These are phyloP conservation scores for Ophiocordyceps camponoti-saundersi DNA, from an alignment of 2,329 filamentous ascomycete genomes.

Conservation along the genomic window DNA sequence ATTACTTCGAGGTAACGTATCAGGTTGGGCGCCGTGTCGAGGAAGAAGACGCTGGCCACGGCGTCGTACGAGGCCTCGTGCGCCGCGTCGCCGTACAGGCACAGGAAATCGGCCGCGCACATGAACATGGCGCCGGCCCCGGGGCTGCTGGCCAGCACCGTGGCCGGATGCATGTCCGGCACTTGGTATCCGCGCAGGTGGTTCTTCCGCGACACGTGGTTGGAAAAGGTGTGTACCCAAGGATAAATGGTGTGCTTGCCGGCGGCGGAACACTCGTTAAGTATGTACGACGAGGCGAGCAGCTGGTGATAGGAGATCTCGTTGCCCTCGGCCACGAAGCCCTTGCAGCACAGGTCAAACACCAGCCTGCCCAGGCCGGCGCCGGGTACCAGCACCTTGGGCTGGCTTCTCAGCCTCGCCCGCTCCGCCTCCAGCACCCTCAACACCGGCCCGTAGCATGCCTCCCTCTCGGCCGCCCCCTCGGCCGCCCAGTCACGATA, in stretches of 20 bases:
- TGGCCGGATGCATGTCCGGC: constrained; percentile 63
- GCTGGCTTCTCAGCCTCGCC: constrained; percentile 14
- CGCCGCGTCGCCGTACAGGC: constrained; percentile 54
- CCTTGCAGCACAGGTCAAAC: constrained; percentile 62
- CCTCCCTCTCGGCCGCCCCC: constrained; percentile 55
- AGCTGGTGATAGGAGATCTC: constrained; percentile 96
- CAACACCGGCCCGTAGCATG: constrained; percentile 62
- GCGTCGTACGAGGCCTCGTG: constrained; percentile 55
- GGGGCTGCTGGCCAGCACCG: constrained; percentile 24
- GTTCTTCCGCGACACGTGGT: constrained; percentile 55
- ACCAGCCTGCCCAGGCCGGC: constrained; percentile 79
- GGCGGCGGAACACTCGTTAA: constrained; percentile 46
- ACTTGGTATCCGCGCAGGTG: constrained; percentile 60
- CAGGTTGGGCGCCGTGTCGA: constrained; percentile 89
- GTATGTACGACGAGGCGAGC: constrained; percentile 63
- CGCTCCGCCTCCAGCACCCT: constrained; percentile 39
- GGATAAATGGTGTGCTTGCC: constrained; percentile 62
- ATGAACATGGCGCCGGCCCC: constrained; percentile 63
- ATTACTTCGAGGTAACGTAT: constrained; percentile 82
- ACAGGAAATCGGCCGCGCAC: constrained; percentile 83
- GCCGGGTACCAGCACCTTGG: constrained; percentile 70
- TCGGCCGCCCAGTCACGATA: constrained; percentile 87
- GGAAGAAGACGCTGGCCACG: constrained; percentile 84
- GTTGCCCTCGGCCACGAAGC: constrained; percentile 71
- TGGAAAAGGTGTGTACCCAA: constrained; percentile 78